These are phyloP conservation scores for Coemansia sp. DNA, from an alignment of 192 early-diverging fungal genomes.

Conservation along the genomic window DNA sequence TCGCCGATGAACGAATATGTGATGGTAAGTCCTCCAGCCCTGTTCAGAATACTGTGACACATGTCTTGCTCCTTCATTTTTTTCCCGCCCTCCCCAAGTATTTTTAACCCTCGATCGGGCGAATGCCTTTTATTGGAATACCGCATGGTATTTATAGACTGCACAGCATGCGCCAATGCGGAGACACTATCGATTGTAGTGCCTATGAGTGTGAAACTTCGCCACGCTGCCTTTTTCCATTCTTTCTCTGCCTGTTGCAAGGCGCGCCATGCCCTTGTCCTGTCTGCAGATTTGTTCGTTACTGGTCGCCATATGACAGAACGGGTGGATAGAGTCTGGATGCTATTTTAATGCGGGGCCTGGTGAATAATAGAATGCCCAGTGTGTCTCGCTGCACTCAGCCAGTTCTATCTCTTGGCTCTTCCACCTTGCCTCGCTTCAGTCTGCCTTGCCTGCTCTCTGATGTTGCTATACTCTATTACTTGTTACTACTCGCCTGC, in stretches of 20 bases:
- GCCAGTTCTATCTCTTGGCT: conserved; percentile 8
- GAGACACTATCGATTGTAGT: not conserved
- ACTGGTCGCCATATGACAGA: not conserved
- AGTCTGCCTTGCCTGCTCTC: conserved; percentile 8
- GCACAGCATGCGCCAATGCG: not conserved
- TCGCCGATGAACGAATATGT: conserved; percentile 21
- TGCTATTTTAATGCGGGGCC: conserved; percentile 8
- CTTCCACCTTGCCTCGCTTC: not conserved
- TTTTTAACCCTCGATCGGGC: conserved; percentile 6
- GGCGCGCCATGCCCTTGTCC: not conserved
- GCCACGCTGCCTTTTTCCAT: not conserved
- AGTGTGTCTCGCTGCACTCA: not conserved
- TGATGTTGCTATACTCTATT: not conserved
- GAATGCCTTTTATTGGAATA: not conserved
- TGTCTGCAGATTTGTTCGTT: not conserved
- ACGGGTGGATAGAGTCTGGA: not conserved
- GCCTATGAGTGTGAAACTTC: conserved; percentile 6
- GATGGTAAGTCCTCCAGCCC: conserved; percentile 28
- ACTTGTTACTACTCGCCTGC: conserved; percentile 23
- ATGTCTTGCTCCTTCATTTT: not conserved
- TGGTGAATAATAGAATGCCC: not conserved
- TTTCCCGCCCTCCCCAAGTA: not conserved
- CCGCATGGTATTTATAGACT: conserved; percentile 20
- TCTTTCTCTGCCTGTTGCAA: not conserved
- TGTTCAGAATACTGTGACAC: not conserved